Conservation (phyloP, 2,329 filamentous ascomycete genomes). For the Phialophora verrucosa region DNA sequence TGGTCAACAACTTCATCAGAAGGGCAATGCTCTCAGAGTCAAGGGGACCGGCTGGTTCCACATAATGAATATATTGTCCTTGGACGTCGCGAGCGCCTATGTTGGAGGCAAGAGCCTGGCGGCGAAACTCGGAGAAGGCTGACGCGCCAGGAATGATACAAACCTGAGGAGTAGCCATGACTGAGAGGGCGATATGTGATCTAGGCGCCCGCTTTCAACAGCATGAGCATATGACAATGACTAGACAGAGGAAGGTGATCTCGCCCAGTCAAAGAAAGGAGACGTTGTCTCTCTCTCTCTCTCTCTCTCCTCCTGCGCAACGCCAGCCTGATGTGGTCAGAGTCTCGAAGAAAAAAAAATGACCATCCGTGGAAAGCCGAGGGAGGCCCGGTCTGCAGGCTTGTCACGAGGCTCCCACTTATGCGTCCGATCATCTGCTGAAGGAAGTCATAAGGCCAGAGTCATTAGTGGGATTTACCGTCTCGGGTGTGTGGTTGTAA, state of each 20-base stretch:
- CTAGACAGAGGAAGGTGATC: background rate
- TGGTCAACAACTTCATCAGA: slow-evolving; percentile 65
- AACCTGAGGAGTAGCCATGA: slow-evolving; percentile 29
- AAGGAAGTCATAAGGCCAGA: slow-evolving; percentile 1
- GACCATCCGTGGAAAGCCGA: slow-evolving; percentile 3
- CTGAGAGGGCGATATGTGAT: background rate
- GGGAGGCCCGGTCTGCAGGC: background rate
- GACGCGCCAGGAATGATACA: slow-evolving; percentile 35
- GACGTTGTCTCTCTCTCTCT: background rate
- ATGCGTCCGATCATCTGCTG: background rate
- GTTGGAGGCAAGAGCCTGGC: slow-evolving; percentile 50
- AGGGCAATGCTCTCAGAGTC: slow-evolving; percentile 55
- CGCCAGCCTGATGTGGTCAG: background rate
- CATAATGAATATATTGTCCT: slow-evolving; percentile 65
- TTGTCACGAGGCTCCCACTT: background rate
- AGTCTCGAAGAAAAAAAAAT: background rate
- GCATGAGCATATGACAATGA: slow-evolving; percentile 2
- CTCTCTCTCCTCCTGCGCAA: background rate
- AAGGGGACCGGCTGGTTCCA: slow-evolving; percentile 62
- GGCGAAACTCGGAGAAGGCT: slow-evolving; percentile 54
- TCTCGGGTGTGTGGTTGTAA: slow-evolving; percentile 15
- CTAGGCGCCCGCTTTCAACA: background rate
- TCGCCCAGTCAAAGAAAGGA: background rate
- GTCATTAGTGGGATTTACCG: background rate
- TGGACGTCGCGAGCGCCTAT: slow-evolving; percentile 52